Conservation (phyloP, 768 basidiomycete species). For the Amanita exitialis region DNA sequence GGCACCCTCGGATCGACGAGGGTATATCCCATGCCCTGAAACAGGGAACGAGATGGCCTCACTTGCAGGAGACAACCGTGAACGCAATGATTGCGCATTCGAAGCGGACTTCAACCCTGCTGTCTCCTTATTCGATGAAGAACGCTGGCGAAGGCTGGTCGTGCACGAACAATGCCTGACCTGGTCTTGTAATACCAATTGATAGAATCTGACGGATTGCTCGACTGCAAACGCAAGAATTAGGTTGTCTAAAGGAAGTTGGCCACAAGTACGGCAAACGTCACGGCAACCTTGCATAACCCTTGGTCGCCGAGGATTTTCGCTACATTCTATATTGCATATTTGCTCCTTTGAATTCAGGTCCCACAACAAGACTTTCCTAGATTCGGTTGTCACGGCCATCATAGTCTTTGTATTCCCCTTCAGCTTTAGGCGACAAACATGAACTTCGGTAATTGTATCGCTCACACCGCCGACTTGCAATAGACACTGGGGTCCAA, state of each 20-base stretch:
- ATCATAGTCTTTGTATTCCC: slow-evolving; percentile 44
- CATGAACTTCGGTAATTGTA: slow-evolving; percentile 40
- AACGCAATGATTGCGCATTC: slow-evolving; percentile 16
- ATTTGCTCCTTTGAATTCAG: slow-evolving; percentile 54
- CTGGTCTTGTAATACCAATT: slow-evolving; percentile 45
- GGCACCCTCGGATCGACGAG: slow-evolving; percentile 53
- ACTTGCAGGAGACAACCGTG: slow-evolving; percentile 36
- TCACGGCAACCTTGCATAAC: slow-evolving; percentile 43
- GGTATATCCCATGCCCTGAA: slow-evolving; percentile 71
- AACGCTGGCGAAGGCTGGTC: slow-evolving; percentile 32
- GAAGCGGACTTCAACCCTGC: slow-evolving; percentile 33
- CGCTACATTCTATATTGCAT: slow-evolving; percentile 12
- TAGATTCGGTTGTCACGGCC: slow-evolving; percentile 52
- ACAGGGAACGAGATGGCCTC: slow-evolving; percentile 62
- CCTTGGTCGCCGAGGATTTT: slow-evolving; percentile 29
- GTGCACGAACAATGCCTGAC: slow-evolving; percentile 62
- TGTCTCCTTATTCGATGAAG: slow-evolving; percentile 59
- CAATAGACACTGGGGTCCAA: slow-evolving; percentile 37
- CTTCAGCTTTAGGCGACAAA: slow-evolving; percentile 40
- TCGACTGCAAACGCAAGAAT: slow-evolving; percentile 58
- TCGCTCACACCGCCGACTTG: slow-evolving; percentile 52
- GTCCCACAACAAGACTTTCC: slow-evolving; percentile 73
- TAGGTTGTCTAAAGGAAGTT: slow-evolving; percentile 57
- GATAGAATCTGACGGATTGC: slow-evolving; percentile 54
- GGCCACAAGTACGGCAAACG: slow-evolving; percentile 63